Evolutionary conservation across 768 basidiomycete genomes (phyloP).

Genomic region (Lactifluus rugatus): DNA sequence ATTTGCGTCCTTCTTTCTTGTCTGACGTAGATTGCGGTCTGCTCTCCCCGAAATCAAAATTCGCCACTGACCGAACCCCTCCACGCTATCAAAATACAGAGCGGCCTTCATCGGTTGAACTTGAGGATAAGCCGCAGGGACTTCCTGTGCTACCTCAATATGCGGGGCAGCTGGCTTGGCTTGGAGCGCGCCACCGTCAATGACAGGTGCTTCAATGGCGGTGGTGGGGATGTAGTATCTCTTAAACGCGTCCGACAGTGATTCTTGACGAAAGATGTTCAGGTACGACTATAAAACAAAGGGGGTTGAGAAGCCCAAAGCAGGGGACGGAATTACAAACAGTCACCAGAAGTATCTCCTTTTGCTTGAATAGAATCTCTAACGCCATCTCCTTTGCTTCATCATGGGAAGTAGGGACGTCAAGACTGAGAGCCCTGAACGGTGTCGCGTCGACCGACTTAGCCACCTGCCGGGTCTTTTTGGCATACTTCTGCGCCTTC

Average conservation of each 20-base stretch:
- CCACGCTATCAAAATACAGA: constrained; percentile 46
- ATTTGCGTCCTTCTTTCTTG: constrained; percentile 36
- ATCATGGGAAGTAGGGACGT: constrained; percentile 22
- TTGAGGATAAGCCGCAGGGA: constrained; percentile 31
- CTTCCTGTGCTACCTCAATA: constrained; percentile 6
- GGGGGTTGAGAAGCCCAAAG: neutral
- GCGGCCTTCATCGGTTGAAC: constrained; percentile 54
- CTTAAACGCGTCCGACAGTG: neutral
- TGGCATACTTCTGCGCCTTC: constrained; percentile 24
- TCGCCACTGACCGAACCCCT: constrained; percentile 56
- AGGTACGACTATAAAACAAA: constrained; percentile 3
- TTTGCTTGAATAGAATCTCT: constrained; percentile 22
- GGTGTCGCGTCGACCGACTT: constrained; percentile 23
- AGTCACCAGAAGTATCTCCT: constrained; percentile 23
- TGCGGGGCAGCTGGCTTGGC: neutral
- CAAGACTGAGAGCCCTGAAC: constrained; percentile 25
- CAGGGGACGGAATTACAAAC: neutral
- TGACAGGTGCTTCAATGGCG: neutral
- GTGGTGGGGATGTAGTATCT: constrained; percentile 3
- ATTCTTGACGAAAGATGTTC: neutral
- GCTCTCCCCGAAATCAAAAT: constrained; percentile 47
- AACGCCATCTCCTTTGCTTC: constrained; percentile 20
- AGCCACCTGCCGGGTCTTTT: constrained; percentile 6
- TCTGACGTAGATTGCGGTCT: constrained; percentile 38
- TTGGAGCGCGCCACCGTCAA: neutral